Evolutionary conservation across 768 basidiomycete species (phyloP).

Genomic region (Collybia nuda): DNA sequence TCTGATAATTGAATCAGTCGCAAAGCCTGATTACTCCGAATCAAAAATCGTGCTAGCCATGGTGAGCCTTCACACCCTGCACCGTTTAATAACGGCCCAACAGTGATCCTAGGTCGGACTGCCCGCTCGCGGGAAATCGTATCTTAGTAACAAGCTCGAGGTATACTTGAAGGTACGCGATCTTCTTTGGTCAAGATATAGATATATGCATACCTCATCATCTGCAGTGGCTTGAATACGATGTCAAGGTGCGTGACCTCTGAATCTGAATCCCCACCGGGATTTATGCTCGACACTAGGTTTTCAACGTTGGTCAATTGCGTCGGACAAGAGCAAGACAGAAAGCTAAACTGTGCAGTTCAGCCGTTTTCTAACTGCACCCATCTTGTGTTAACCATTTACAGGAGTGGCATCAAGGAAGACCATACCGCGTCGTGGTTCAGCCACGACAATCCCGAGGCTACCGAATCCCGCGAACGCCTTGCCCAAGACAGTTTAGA

Average conservation of each 20-base stretch:
- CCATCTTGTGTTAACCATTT: neutral
- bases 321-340: constrained; percentile 83
- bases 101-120: constrained; percentile 76
- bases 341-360: constrained; percentile 66
- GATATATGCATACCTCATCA: constrained; percentile 15
- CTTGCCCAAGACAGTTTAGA: constrained; percentile 92
- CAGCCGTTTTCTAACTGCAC: neutral
- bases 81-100: neutral
- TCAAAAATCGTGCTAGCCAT: constrained; percentile 98
- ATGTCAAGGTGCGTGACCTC: constrained; percentile 70
- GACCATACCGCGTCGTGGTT: constrained; percentile 93
- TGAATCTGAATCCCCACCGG: neutral
- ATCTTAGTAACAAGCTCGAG: constrained; percentile 96
- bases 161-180: constrained; percentile 83
- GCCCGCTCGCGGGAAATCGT: constrained; percentile 98
- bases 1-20: constrained; percentile 47
- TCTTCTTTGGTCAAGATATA: constrained; percentile 2
- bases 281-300: constrained; percentile 42
- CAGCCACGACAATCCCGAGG: constrained; percentile 80
- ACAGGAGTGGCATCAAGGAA: constrained; percentile 79
- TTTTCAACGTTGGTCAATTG: constrained; percentile 97
- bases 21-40: constrained; percentile 97
- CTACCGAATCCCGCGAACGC: constrained; percentile 72
- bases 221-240: constrained; percentile 93
- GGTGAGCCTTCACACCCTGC: constrained; percentile 42